A percentile compares a stretch with the other conserved stretches of the same genome.
Conservation (phyloP, 257 asterid genomes). For the Gardenia jasminoides region DNA sequence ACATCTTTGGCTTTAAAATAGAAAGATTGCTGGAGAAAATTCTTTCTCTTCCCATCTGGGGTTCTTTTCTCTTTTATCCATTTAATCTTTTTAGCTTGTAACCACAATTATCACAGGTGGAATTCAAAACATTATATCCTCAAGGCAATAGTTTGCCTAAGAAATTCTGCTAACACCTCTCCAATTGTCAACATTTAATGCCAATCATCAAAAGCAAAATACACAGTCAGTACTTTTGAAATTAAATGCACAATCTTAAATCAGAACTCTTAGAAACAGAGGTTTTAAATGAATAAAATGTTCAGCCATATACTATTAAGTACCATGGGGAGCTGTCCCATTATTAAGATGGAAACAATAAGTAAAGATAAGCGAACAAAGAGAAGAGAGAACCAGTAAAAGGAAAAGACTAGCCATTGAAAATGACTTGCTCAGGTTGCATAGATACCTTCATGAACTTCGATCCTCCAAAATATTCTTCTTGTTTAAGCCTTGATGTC, state of each 20-base stretch:
- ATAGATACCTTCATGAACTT: constrained; percentile 80
- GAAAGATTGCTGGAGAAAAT: too few relatives aligned
- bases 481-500: constrained; percentile 89
- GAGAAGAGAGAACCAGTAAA: not conserved
- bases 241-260: not conserved
- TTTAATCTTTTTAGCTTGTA: not conserved
- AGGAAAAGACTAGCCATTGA: not conserved
- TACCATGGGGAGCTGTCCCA: not conserved
- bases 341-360: not conserved
- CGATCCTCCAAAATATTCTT: constrained; percentile 73
- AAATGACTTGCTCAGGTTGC: not conserved
- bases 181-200: not conserved
- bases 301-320: not conserved
- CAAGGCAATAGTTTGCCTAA: not conserved
- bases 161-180: not conserved
- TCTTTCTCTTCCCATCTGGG: too few relatives aligned
- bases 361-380: not conserved
- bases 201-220: not conserved
- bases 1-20: too few relatives aligned
- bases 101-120: not conserved
- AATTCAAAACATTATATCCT: not conserved
- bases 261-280: not conserved
- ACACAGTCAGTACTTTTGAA: not conserved
- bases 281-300: not conserved
- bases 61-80: not conserved